These are phyloP conservation scores for Circinella minor DNA, from an alignment of 371 early-diverging fungal genomes.

Conservation along the genomic window DNA sequence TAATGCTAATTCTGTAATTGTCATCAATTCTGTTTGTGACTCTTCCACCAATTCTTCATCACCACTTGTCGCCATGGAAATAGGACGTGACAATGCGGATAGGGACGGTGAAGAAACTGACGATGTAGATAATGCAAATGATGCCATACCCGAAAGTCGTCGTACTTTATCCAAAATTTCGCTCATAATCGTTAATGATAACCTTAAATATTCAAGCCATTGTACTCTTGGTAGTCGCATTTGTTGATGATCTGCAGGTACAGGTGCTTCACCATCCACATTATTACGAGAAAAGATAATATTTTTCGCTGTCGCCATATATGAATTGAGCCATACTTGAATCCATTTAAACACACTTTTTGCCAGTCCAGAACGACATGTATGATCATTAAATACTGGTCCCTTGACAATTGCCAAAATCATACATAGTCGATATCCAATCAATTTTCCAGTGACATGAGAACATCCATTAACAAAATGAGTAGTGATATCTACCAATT, in stretches of 20 bases:
- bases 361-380: constrained; percentile 55
- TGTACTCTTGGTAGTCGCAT: constrained; percentile 42
- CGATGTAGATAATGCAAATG: constrained; percentile 35
- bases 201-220: constrained; percentile 60
- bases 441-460: constrained; percentile 60
- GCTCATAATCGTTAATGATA: constrained; percentile 58
- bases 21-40: constrained; percentile 26
- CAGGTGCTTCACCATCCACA: constrained; percentile 35
- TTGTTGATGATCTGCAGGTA: constrained; percentile 29
- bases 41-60: constrained; percentile 28
- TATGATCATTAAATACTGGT: constrained; percentile 59
- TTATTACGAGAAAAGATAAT: constrained; percentile 44
- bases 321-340: constrained; percentile 57
- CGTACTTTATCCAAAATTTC: constrained; percentile 62
- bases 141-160: constrained; percentile 39
- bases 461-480: constrained; percentile 57
- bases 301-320: constrained; percentile 49
- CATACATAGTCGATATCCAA: constrained; percentile 60
- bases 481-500: constrained; percentile 55
- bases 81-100: constrained; percentile 41
- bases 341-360: constrained; percentile 65
- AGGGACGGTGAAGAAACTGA: constrained; percentile 37
- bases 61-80: constrained; percentile 42
- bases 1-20: constrained; percentile 33
- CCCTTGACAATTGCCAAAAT: constrained; percentile 64